Percentiles rank a stretch among this genome's conserved stretches.
These are phyloP conservation scores for Dendrocalamus latiflorus DNA, from an alignment of 202 grass and related monocot genomes.

Conservation along the genomic window DNA sequence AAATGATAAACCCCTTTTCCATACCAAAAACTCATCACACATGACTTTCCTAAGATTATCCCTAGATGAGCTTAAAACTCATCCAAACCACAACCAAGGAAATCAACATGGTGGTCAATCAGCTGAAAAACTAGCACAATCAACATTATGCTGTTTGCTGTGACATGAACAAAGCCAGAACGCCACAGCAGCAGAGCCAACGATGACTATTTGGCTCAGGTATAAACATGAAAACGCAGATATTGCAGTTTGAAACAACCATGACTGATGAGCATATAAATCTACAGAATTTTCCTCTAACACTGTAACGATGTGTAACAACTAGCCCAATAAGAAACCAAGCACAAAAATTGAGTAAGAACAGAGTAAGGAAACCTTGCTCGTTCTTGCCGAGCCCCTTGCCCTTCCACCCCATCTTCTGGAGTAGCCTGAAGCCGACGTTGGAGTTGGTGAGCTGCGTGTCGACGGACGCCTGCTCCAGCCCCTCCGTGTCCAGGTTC, in stretches of 20 bases:
- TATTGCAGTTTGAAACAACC: too few species aligned
- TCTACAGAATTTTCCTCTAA: background rate
- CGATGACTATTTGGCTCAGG: too few species aligned
- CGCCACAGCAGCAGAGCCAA: background rate
- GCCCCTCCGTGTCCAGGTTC: too few species aligned
- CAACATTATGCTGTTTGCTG: background rate
- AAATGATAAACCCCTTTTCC: background rate
- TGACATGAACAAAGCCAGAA: background rate
- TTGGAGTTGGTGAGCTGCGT: too few species aligned
- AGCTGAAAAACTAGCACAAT: background rate
- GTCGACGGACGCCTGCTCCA: too few species aligned
- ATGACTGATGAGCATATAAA: background rate
- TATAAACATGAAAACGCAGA: background rate
- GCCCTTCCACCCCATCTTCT: conserved; percentile 99
- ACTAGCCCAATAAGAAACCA: background rate
- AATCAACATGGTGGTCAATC: background rate
- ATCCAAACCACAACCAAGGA: background rate
- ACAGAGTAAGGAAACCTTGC: conserved; percentile 48
- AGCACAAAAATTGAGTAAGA: background rate
- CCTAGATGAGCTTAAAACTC: background rate
- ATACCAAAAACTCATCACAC: background rate
- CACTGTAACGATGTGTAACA: background rate
- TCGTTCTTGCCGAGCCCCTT: conserved; percentile 93
- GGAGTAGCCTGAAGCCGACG: conserved; percentile 79
- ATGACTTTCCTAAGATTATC: background rate